Evolutionary conservation across 2,329 filamentous ascomycete species (phyloP).

Genomic region (Cytospora leucostoma): DNA sequence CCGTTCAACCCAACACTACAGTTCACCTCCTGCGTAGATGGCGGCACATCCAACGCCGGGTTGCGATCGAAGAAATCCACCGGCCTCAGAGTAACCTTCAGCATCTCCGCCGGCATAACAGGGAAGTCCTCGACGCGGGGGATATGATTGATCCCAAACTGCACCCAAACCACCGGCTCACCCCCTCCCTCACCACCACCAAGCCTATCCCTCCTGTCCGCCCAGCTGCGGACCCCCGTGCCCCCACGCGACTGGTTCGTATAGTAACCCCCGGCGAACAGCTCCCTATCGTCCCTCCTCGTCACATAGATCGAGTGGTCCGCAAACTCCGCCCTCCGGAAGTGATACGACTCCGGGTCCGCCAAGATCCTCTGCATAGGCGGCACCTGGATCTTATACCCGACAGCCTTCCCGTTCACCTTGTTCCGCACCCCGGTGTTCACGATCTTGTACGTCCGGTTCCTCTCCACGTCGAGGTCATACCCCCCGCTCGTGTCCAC

Average conservation of each 20-base stretch:
- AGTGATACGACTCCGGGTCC: slow-evolving; percentile 40
- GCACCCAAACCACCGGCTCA: slow-evolving; percentile 55
- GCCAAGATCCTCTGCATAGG: slow-evolving; percentile 61
- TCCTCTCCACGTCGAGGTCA: slow-evolving; percentile 48
- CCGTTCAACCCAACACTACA: slow-evolving; percentile 38
- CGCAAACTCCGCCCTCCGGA: slow-evolving; percentile 41
- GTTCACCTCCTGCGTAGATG: slow-evolving; percentile 46
- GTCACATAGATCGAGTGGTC: slow-evolving; percentile 42
- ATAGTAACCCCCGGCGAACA: slow-evolving; percentile 42
- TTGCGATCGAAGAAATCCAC: slow-evolving; percentile 56
- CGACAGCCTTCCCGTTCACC: slow-evolving; percentile 54
- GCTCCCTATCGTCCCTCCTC: slow-evolving; percentile 39
- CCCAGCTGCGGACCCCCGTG: slow-evolving; percentile 38
- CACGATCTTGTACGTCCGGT: slow-evolving; percentile 60
- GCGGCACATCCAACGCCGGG: slow-evolving; percentile 52
- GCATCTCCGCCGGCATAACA: slow-evolving; percentile 65
- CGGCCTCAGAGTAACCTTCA: slow-evolving; percentile 51
- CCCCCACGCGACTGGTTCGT: slow-evolving; percentile 45
- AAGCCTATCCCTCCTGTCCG: slow-evolving; percentile 44
- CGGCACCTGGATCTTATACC: slow-evolving; percentile 57
- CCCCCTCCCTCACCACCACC: slow-evolving; percentile 35
- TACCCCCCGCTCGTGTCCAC: slow-evolving; percentile 49
- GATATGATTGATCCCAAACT: slow-evolving; percentile 59
- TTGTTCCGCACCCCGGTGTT: slow-evolving; percentile 54
- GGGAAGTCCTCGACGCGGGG: slow-evolving; percentile 67